Base-by-base conservation (phyloP, 2,329 filamentous ascomycete species). In the Monilinia fructigena region DNA sequence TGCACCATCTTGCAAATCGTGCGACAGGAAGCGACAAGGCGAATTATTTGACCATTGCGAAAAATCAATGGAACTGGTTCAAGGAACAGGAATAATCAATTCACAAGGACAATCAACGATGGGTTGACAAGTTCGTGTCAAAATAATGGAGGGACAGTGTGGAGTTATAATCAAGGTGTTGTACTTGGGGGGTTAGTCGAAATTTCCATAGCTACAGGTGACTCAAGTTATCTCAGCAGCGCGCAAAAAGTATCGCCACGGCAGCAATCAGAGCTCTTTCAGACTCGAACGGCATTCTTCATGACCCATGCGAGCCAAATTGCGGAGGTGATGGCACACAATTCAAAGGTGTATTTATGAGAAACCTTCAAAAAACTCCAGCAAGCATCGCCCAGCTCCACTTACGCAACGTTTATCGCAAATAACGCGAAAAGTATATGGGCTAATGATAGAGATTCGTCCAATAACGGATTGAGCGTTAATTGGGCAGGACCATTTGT, bases 291-390 rank as follows among this genome's bases (percentile, higher is more conserved):
- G 80, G 80, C 20, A 78, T 87, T n/a, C 77, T 89, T 3, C 81
- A 80, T 68, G 85, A 87, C 66, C 69, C 74, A 10, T 87, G 85
- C 70, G 85, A 87, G 71, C 72, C 73, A 0, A 80, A 82, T 6
- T 75, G 74, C 38, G 74, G 73, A 3, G 76, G 73, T n/a, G 83
- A 87, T 68, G 84, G 81, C 1, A 80, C 83, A 35, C 86, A 90
- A 71, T 92, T 92, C 81, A 92, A 92, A 77, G 89, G 89, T 3
- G 80, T 91, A 40, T 91, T 91, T 71, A 81, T 86, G 59, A 82
- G 88, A 31, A 90, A 91, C 73, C 77, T 92, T 20, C 80, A 81
- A 55, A 80, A 80, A 83, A 58, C 77, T 92, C 28, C 73, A 75
- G 18, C 65, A 59, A 1, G 83, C 77, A 2, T 81, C 81, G 1